phyloP scores from a whole-genome alignment of 441 rosid species.

The Mallotus repandus region DNA sequence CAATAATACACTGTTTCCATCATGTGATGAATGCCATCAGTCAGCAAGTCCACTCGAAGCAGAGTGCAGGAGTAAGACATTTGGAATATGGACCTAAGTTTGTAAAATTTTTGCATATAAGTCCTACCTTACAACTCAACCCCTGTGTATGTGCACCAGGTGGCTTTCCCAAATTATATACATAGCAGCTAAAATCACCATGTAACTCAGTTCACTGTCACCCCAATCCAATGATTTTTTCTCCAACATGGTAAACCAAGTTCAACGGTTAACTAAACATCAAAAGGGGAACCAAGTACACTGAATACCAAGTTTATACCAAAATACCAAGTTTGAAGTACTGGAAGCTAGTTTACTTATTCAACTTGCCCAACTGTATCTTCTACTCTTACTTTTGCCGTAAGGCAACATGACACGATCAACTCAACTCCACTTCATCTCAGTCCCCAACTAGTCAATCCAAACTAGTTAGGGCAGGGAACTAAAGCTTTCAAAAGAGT shows the following conservation, averaged over 20 bases:
- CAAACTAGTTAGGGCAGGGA: not conserved
- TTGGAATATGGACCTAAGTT: not conserved
- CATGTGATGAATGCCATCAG: not conserved
- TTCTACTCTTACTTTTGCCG: not conserved
- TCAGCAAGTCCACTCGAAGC: too few species aligned
- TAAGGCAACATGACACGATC: not conserved
- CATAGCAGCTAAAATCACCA: not conserved
- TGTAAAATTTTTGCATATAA: too few species aligned
- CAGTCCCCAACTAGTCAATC: not conserved
- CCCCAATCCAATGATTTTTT: not conserved
- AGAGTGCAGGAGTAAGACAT: too few species aligned
- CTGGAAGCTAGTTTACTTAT: not conserved
- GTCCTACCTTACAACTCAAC: not conserved
- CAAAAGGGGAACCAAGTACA: not conserved
- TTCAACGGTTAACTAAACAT: not conserved
- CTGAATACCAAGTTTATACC: not conserved
- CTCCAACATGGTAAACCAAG: not conserved
- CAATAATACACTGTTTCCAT: not conserved
- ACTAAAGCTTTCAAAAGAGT: too few species aligned
- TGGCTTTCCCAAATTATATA: not conserved
- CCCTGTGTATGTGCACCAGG: not conserved
- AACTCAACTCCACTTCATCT: not conserved
- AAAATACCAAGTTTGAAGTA: not conserved
- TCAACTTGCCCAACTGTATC: not conserved
- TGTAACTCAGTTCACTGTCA: not conserved